These are phyloP conservation scores for Urtica urens DNA, from an alignment of 306 rosid species.

Conservation along the genomic window DNA sequence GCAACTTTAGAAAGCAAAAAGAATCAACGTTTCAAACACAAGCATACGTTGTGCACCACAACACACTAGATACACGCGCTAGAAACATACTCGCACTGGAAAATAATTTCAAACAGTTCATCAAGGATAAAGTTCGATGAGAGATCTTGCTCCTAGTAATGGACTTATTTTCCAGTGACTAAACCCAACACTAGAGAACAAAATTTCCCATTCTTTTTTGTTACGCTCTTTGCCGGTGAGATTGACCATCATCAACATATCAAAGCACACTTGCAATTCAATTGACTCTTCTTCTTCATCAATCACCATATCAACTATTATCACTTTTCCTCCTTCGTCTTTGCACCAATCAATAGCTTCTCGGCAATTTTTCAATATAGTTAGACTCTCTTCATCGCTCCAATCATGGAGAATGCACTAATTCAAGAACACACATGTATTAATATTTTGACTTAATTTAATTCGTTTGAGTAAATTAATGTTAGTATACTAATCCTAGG, in stretches of 20 bases:
- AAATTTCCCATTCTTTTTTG: slow-evolving; percentile 13
- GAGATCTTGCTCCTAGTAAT: slow-evolving; percentile 13
- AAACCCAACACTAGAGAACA: slow-evolving; percentile 12
- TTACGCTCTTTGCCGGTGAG: slow-evolving; percentile 14
- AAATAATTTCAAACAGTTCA: too few species aligned
- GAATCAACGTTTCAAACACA: too few species aligned
- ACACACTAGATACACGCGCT: too few species aligned
- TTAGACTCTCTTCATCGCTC: slow-evolving; percentile 22
- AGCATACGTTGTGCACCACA: too few species aligned
- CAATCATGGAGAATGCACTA: slow-evolving; percentile 30
- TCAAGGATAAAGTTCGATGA: slow-evolving; percentile 20
- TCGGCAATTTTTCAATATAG: slow-evolving; percentile 16
- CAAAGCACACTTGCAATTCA: slow-evolving; percentile 16
- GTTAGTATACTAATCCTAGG: too few species aligned
- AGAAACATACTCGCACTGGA: too few species aligned
- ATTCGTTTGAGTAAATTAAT: too few species aligned
- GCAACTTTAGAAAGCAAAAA: too few species aligned
- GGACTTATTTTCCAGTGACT: slow-evolving; percentile 10
- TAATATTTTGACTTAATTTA: too few species aligned
- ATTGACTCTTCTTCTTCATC: background rate
- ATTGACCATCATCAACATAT: slow-evolving; percentile 18
- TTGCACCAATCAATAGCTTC: slow-evolving; percentile 16
- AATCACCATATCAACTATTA: slow-evolving; percentile 11
- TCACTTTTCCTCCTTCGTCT: slow-evolving; percentile 19
- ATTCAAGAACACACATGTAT: too few species aligned